Evolutionary conservation across 176 grass and related monocot species (phyloP).

Genomic region (Echinochloa phyllopogon): DNA sequence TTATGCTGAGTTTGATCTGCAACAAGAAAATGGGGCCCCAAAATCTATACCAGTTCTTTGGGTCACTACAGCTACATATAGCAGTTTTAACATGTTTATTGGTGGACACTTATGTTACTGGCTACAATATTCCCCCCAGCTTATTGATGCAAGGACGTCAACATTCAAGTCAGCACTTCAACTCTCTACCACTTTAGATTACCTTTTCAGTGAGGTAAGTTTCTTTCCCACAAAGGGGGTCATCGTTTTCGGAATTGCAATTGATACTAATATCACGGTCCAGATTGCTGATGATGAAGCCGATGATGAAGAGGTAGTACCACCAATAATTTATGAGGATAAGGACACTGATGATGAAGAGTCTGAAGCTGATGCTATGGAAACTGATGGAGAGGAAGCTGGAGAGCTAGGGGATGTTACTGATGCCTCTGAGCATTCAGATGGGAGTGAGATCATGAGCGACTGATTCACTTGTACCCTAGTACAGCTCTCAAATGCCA

Average conservation of each 20-base stretch:
- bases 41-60: not conserved
- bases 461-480: slow-evolving; percentile 40
- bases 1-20: slow-evolving; percentile 1
- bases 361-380: slow-evolving; percentile 77
- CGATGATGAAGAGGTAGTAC: slow-evolving; percentile 48
- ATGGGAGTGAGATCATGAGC: slow-evolving; percentile 80
- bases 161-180: slow-evolving; percentile 75
- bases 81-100: slow-evolving; percentile 9
- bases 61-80: not conserved
- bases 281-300: slow-evolving; percentile 74
- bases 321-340: slow-evolving; percentile 76
- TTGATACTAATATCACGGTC: slow-evolving; percentile 32
- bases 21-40: not conserved
- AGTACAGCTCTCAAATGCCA: not conserved
- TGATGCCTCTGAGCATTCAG: slow-evolving; percentile 68
- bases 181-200: slow-evolving; percentile 84
- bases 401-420: slow-evolving; percentile 60
- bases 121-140: slow-evolving; percentile 43
- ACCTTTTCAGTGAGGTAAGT: slow-evolving; percentile 64
- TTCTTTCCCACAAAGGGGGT: slow-evolving; percentile 14
- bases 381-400: slow-evolving; percentile 55
- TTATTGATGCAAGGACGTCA: slow-evolving; percentile 89
- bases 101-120: slow-evolving; percentile 18
- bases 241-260: not conserved
- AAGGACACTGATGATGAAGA: slow-evolving; percentile 83